Base-by-base conservation (phyloP, 768 basidiomycete genomes). In the Bullera alba region DNA sequence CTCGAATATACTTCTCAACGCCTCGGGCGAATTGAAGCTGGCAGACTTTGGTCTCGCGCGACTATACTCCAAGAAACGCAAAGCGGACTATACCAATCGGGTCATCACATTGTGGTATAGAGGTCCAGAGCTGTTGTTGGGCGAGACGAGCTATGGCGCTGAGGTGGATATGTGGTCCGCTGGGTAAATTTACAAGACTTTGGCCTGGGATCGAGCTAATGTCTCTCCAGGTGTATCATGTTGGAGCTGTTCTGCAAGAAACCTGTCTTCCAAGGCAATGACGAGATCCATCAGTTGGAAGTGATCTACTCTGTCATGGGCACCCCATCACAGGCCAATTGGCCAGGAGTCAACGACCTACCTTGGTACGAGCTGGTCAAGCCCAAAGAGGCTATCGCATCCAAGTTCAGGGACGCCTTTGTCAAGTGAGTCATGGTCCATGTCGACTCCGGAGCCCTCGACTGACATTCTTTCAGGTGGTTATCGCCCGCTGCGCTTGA, bases 161-260 rank as follows among this genome's bases (percentile, higher is more conserved):
- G 92, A 93, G 66, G 93, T 99, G 21, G 95, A 99, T 65, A 95
- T 97, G 84, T 99, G 95, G 95, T 93, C 90, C 71, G 95, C 95
- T 35, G 95, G 95, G 90, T 93, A 74, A 60, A 79, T 74, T n/a
- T n/a, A n/a, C n/a, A n/a, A n/a, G n/a, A n/a, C n/a, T 14, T 27
- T 34, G 12, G 38, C 48, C 12, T 46, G 28, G 14, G 19, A 5
- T 42, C 6, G 14, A 22, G 15, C 15, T 45, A 14, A 38, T 22
- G 37, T 16, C 37, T n/a, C 26, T 2, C 19, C 57, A 97, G 92
- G 37, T 97, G 95, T 72, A 99, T 99, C 62, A 96, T 97, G 85
- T 81, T 99, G 38, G 95, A 99, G 72, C 77, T 99, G 12, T 97
- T 87, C 73, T 86, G 86, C 15, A 89, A 88, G 72, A 91, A 87